These are phyloP conservation scores for Globisporangium okanoganense DNA, from an alignment of 352 stramenopile species.

Conservation along the genomic window DNA sequence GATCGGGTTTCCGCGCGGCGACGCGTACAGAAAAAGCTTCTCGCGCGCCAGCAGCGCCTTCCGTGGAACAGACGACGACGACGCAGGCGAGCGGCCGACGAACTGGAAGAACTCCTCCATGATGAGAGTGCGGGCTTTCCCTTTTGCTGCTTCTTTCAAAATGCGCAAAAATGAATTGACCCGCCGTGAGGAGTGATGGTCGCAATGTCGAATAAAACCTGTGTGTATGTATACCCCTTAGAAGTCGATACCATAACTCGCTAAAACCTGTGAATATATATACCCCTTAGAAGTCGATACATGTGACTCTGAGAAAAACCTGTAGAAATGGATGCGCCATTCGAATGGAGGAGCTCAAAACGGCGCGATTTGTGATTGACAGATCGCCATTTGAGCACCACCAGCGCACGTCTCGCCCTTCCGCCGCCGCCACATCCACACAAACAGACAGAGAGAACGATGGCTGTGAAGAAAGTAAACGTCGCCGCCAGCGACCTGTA, in stretches of 20 bases:
- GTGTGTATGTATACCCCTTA: too few relatives aligned
- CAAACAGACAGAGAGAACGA: not conserved
- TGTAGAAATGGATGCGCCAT: conserved; percentile 2
- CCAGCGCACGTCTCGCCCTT: not conserved
- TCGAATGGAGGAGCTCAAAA: conserved; percentile 21
- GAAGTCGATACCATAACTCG: too few relatives aligned
- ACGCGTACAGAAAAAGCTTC: conserved; percentile 60
- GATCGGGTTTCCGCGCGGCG: conserved; percentile 50
- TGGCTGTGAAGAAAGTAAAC: conserved; percentile 19
- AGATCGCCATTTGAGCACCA: conserved; percentile 5
- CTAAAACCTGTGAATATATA: not conserved
- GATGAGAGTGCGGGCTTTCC: not conserved
- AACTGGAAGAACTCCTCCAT: conserved; percentile 83
- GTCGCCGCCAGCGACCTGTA: conserved; percentile 74
- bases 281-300: not conserved
- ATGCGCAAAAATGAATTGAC: not conserved
- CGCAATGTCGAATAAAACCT: too few relatives aligned
- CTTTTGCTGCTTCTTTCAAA: not conserved
- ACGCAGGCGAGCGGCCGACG: conserved; percentile 27
- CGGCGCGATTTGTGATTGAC: conserved; percentile 1
- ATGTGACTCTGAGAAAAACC: not conserved
- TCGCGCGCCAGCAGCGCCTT: conserved; percentile 32
- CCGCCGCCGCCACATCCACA: not conserved
- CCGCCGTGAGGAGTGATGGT: too few relatives aligned
- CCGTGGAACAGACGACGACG: not conserved